Base-by-base conservation (phyloP, 148 eudicot species). In the Silene uniflora region DNA sequence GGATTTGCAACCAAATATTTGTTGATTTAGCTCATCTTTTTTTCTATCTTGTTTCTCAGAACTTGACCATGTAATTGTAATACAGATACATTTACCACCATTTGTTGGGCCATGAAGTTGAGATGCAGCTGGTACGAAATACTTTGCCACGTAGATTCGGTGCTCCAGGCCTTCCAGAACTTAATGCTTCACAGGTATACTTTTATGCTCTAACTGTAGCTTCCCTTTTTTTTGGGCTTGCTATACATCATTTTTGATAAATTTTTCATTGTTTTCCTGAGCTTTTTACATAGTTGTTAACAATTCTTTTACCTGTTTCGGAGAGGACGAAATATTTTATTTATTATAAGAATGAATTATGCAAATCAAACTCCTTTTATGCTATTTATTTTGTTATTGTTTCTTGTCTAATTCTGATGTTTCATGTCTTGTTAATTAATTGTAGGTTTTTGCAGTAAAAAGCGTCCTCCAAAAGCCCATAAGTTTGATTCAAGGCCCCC, bases 161-260 rank as follows among this genome's bases (percentile, higher is more conserved):
- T 80, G 99, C 99, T 32, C 99, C 99, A 3, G 99, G 99, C 69
- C 94, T 96, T 82, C 99, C 99, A 52, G 99, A 96, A 82, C 98
- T 96, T 67, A 96, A 96, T 89, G 99, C 99, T 71, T 96, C 99
- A 79, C 99, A 96, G 84, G 99, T 96, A 83, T 66, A 76, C 16
- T 73, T 64, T 77, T 47, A 6, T 59, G 42, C 32, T 39, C 66
- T 29, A 16, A 52, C 14, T 12, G 17, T 52, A 52, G 56, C 46
- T 14, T 52, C 18, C 17, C 27, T 7, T 35, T 1, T 49, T 52
- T 52, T 52, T 52, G 10, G 44, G 44, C 44, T 39, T 39, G 44
- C 10, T 39, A 39, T 27, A 18, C 67, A 12, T 2, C 4, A 25
- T 39, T 39, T 63, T 17, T 25, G 29, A 63, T 61, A 61, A 0